Evolutionary conservation across 495 filamentous ascomycete genomes (phyloP).

Genomic region (Aspergillus olivimuriae): DNA sequence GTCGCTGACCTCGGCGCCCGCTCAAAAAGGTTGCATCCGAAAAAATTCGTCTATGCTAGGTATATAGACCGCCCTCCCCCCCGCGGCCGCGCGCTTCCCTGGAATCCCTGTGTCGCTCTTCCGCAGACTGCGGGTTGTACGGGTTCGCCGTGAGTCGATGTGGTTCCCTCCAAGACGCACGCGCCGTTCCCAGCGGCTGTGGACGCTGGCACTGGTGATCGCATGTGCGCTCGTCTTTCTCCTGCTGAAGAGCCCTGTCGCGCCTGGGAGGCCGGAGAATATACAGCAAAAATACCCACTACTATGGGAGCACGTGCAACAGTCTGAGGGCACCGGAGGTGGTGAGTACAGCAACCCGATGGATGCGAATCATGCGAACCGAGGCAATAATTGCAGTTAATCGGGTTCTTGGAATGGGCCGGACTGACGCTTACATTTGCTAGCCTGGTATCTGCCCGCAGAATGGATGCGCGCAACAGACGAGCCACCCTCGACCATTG

Average conservation of each 20-base stretch:
- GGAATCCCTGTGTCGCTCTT: too few species aligned
- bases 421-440: not conserved
- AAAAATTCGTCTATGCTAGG: too few species aligned
- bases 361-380: not conserved
- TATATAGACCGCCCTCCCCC: too few species aligned
- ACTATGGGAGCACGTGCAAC: constrained; percentile 4
- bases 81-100: too few species aligned
- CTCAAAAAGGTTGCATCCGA: too few species aligned
- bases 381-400: not conserved
- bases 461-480: constrained; percentile 1
- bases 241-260: not conserved
- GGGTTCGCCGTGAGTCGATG: too few species aligned
- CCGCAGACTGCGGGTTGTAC: too few species aligned
- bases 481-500: constrained; percentile 1
- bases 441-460: constrained; percentile 16
- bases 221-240: not conserved
- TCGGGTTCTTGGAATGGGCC: not conserved
- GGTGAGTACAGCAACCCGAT: not conserved
- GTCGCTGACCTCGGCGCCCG: too few species aligned
- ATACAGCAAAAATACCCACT: constrained; percentile 1
- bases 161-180: not conserved
- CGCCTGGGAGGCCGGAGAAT: not conserved
- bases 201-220: not conserved
- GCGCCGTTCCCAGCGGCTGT: not conserved
- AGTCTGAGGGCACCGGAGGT: not conserved